Evolutionary conservation across 805 yeast genomes (phyloP).

Genomic region (Teunomyces cretensis): DNA sequence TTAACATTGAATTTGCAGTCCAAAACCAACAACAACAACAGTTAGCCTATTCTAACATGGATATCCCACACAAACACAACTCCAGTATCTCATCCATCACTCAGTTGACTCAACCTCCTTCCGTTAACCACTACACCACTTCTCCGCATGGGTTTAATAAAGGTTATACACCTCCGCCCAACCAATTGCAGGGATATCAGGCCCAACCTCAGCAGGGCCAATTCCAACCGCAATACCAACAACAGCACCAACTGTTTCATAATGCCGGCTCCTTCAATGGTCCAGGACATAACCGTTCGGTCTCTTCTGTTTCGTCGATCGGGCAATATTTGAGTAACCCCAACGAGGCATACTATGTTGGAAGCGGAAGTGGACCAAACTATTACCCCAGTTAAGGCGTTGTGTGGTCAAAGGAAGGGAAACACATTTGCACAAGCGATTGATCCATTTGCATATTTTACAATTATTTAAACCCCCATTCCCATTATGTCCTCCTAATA

Average conservation of each 20-base stretch:
- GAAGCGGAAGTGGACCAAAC: neutral
- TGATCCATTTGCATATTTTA: slow-evolving; percentile 1
- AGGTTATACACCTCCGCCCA: slow-evolving; percentile 2
- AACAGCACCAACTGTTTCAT: slow-evolving; percentile 1
- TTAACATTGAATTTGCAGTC: neutral
- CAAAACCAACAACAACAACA: slow-evolving; percentile 3
- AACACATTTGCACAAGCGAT: neutral
- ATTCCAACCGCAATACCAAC: neutral
- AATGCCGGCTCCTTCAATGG: neutral
- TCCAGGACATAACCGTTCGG: slow-evolving; percentile 4
- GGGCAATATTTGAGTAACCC: neutral
- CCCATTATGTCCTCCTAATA: slow-evolving; percentile 2
- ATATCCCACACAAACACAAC: slow-evolving; percentile 6
- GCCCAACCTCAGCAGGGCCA: slow-evolving; percentile 1
- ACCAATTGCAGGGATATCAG: neutral
- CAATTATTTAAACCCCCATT: neutral
- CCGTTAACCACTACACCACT: slow-evolving; percentile 7
- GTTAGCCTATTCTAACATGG: slow-evolving; percentile 4
- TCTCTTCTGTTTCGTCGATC: slow-evolving; percentile 5
- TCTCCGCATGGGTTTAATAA: neutral
- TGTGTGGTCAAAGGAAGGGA: neutral
- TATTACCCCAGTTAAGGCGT: neutral
- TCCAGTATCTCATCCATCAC: slow-evolving; percentile 8
- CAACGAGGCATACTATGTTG: neutral
- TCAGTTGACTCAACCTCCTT: slow-evolving; percentile 7